Base-by-base conservation (phyloP, 176 grass and related monocot genomes). In the barley (Hordeum vulgare) region DNA sequence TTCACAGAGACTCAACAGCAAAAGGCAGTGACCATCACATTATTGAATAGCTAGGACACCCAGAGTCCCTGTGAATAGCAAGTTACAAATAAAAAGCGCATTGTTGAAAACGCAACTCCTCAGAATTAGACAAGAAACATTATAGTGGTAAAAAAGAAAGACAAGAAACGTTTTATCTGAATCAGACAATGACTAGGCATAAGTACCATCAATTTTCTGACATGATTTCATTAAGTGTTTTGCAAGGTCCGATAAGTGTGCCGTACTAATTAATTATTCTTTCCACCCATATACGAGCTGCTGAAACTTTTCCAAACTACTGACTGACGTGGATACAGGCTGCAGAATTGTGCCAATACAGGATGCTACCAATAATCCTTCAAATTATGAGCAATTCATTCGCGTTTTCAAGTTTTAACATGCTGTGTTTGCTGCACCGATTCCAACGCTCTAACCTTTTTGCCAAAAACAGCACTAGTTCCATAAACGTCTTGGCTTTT, bases 1-100 rank as follows among this genome's bases (percentile, higher is more conserved):
- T 74, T 53, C 4, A 70, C n/a, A 59, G 73, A 76, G n/a, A n/a
- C 44, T 77, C 74, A 72, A 13, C 17, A 21, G 63, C 14, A 59
- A 77, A 71, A 85, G 34, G 61, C 10, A 24, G 29, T 53, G 42
- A 57, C 76, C 49, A 66, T 77, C 54, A 26, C 39, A 85, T 44
- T 63, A 33, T 10, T 54, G 26, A 77, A 77, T 82, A 42, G 12
- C 24, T 78, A 66, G 4, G 20, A 61, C 24, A 53, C 74, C n/a
- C 10, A 68, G 3, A 66, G 31, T 39, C 18, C 24, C 59, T 68
- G 33, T 15, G 58, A 80, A 73, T 11, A 66, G 45, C 21, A 84
- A 83, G 57, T 57, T 40, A 40, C 54, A 42, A 60, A 13, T 70
- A 76, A 65, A 77, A 31, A 20, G 17, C 82, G 53, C 1, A 47